These are phyloP conservation scores for Lachancea waltii DNA, from an alignment of 805 yeast species.

Conservation along the genomic window DNA sequence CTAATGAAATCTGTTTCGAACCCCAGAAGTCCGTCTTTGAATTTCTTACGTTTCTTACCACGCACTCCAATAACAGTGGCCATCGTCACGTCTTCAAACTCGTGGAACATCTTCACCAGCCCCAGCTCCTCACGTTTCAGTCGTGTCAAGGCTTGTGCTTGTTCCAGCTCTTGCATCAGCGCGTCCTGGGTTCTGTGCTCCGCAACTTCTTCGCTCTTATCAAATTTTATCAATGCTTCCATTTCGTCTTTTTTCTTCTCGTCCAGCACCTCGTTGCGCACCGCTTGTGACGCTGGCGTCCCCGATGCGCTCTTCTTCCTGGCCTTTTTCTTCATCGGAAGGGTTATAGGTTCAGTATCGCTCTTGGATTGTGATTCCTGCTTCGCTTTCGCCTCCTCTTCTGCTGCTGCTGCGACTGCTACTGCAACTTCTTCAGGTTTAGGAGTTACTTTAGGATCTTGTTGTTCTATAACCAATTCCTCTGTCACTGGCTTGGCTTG, in stretches of 20 bases:
- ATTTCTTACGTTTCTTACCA: conserved; percentile 32
- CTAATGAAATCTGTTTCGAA: conserved; percentile 30
- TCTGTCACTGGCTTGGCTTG: conserved; percentile 2
- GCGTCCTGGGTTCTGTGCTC: conserved; percentile 19
- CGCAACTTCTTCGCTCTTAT: conserved; percentile 6
- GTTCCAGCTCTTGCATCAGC: conserved; percentile 18
- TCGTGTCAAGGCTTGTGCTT: conserved; percentile 18
- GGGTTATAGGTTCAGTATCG: background rate
- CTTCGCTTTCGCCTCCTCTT: conserved; percentile 1
- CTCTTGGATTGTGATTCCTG: background rate
- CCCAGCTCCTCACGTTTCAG: conserved; percentile 28
- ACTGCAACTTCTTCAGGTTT: background rate
- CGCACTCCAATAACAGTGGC: conserved; percentile 34
- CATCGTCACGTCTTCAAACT: conserved; percentile 31
- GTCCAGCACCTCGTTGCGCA: conserved; percentile 6
- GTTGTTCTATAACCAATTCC: conserved; percentile 2
- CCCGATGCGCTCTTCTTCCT: conserved; percentile 2
- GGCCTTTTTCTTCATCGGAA: conserved; percentile 6
- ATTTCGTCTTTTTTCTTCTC: conserved; percentile 11
- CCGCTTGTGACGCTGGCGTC: conserved; percentile 4
- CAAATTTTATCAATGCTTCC: conserved; percentile 8
- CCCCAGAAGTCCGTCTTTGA: conserved; percentile 28
- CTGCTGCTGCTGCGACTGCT: background rate
- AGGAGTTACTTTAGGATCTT: background rate
- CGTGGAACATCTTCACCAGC: conserved; percentile 28